phyloP scores from a whole-genome alignment of 768 basidiomycete species.

The Amanita subjunquillea region DNA sequence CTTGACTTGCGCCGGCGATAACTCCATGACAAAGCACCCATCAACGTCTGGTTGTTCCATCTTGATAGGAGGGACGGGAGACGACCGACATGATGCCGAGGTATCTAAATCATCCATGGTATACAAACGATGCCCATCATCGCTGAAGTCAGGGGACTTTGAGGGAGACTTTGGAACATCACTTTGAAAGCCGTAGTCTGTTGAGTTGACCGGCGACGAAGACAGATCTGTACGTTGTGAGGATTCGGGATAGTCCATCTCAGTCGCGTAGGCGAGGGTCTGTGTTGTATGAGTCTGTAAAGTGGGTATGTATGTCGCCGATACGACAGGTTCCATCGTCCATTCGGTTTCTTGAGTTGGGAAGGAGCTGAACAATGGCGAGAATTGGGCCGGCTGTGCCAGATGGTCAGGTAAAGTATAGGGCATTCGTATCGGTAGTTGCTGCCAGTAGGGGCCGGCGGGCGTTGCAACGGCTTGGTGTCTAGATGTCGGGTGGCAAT shows the following conservation, averaged over 20 bases:
- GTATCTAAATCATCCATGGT: conserved; percentile 4
- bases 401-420: not conserved
- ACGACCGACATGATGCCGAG: conserved; percentile 8
- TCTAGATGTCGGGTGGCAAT: not conserved
- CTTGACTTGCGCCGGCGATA: conserved; percentile 15
- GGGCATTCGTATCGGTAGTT: not conserved
- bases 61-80: conserved; percentile 18
- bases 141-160: conserved; percentile 9
- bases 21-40: conserved; percentile 36
- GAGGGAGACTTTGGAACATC: conserved; percentile 14
- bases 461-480: not conserved
- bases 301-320: not conserved
- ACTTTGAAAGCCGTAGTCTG: conserved; percentile 8
- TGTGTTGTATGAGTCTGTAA: not conserved
- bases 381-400: not conserved
- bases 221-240: conserved; percentile 12
- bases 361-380: conserved; percentile 1
- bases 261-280: conserved; percentile 1
- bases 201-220: conserved; percentile 5
- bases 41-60: conserved; percentile 28
- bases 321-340: not conserved
- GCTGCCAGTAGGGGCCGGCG: conserved; percentile 1
- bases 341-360: not conserved
- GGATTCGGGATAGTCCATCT: conserved; percentile 13
- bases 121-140: conserved; percentile 5